Conservation (phyloP, 2,329 filamentous ascomycete species). For the Penicillium sp. region DNA sequence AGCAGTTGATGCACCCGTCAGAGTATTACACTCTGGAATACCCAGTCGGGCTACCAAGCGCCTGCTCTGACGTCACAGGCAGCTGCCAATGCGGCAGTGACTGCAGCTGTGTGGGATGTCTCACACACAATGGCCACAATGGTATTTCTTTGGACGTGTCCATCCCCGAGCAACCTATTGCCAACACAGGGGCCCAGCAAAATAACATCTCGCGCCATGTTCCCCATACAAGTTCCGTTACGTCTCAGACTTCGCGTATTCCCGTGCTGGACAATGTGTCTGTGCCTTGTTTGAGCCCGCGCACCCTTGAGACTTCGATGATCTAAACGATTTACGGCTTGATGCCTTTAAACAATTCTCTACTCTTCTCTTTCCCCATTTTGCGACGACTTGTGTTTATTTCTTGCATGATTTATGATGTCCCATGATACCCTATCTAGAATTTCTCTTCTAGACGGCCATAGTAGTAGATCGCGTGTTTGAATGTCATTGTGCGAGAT, state of each 20-base stretch:
- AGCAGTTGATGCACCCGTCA: conserved; percentile 42
- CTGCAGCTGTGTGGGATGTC: conserved; percentile 53
- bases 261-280: conserved; percentile 20
- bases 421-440: conserved; percentile 30
- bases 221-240: conserved; percentile 3
- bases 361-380: background rate
- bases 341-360: background rate
- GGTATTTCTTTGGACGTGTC: conserved; percentile 39
- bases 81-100: conserved; percentile 54
- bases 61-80: conserved; percentile 50
- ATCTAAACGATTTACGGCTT: conserved; percentile 13
- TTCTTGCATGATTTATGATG: conserved; percentile 24
- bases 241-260: conserved; percentile 16
- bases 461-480: conserved; percentile 3
- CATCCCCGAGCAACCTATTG: background rate
- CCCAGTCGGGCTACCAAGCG: conserved; percentile 36
- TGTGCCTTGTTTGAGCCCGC: conserved; percentile 25
- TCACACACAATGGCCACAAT: conserved; percentile 53
- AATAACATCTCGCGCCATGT: background rate
- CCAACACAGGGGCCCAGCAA: conserved; percentile 7
- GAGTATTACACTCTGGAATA: conserved; percentile 46
- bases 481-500: background rate
- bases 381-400: background rate
- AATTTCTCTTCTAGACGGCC: conserved; percentile 17
- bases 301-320: conserved; percentile 24